Base-by-base conservation (phyloP, 108 stramenopile species). In the Nitzschia palea region DNA sequence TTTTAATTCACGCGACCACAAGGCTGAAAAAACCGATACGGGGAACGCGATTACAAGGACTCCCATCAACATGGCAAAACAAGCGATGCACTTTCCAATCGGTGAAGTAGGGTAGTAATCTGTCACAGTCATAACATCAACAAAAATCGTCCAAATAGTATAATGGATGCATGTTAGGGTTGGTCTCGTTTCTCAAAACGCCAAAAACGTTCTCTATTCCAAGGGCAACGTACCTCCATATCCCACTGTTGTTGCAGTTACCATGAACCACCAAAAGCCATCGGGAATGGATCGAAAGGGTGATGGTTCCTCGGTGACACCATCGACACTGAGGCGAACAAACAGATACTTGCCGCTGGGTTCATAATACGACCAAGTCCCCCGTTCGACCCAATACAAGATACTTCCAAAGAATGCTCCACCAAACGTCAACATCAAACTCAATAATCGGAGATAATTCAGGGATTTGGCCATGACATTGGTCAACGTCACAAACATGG, bases 1-100 rank as follows among this genome's bases (percentile, higher is more conserved):
- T 61, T 77, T 77, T 29, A 83, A 47, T 76, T 90, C 89, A 43
- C 85, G 69, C 5, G 69, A 61, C 89, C 89, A 90, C 28, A 86
- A 59, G 44, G 87, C 83, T 22, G 84, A 79, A 68, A 90, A 90
- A 2, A 90, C 86, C 28, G 74, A 77, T 0, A 90, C 84, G 10
- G 89, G 89, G 75, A 90, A 87, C n/a, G 89, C 89, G 63, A 90
- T 77, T 14, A 90, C 89, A 28, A 90, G 37, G 3, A 90, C 77
- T 5, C 85, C 80, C 50, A 73, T 65, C 20, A 90, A 42, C 84
- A 90, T 90, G 58, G 86, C 82, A 44, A 80, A 17, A 12, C 40
- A 66, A 0, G 80, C 82, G 0, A 85, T 71, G 48, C 70, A 75
- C 55, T 80, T 65, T 4, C 89, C 89, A 10, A 44, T 64, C 1